Percentiles rank a stretch among this genome's conserved stretches.
Evolutionary conservation across 495 filamentous ascomycete species (phyloP).

Genomic region (Glutinoglossum americanum): DNA sequence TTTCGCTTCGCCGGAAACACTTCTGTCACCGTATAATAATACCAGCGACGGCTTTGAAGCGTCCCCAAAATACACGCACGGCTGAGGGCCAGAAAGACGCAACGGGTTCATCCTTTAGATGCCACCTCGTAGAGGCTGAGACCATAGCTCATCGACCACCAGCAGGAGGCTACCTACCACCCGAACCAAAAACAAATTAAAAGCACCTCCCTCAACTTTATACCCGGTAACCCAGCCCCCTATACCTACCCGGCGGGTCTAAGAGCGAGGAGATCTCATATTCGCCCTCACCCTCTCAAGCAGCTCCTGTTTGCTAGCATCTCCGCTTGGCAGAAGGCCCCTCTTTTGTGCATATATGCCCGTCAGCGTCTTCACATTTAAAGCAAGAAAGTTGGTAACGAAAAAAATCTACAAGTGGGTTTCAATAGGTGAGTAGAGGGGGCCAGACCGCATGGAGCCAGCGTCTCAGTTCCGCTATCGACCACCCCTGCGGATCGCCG

Average conservation of each 20-base stretch:
- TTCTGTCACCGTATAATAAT: too few species aligned
- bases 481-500: conserved; percentile 26
- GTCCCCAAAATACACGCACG: too few species aligned
- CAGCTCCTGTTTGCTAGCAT: conserved; percentile 51
- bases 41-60: too few species aligned
- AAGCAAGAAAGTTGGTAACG: conserved; percentile 1
- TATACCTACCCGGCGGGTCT: not conserved
- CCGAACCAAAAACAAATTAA: too few species aligned
- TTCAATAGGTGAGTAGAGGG: not conserved
- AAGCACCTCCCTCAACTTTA: not conserved
- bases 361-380: not conserved
- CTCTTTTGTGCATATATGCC: conserved; percentile 27
- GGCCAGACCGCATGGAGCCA: conserved; percentile 56
- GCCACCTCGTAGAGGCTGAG: too few species aligned
- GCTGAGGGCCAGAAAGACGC: too few species aligned
- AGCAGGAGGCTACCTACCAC: too few species aligned
- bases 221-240: too few species aligned
- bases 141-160: too few species aligned
- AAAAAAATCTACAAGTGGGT: not conserved
- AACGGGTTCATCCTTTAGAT: too few species aligned
- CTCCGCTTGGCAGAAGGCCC: conserved; percentile 41
- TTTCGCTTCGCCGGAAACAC: too few species aligned
- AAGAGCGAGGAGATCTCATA: conserved; percentile 25
- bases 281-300: conserved; percentile 65
- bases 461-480: conserved; percentile 24